These are phyloP conservation scores for Crithidia bombi DNA, from an alignment of 208 protist species.

Conservation along the genomic window DNA sequence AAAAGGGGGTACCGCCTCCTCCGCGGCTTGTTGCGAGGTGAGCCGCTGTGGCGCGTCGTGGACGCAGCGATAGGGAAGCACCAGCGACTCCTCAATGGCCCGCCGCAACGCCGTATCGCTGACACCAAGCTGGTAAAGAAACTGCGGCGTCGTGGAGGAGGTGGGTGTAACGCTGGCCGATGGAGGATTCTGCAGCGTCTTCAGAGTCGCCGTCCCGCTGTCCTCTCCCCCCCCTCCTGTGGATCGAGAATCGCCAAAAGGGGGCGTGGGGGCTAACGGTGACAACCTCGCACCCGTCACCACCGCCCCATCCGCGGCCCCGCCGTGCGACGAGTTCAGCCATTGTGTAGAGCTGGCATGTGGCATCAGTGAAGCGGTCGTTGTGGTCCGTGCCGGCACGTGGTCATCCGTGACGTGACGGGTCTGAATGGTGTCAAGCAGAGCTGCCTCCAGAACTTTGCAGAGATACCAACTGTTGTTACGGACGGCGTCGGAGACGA, in stretches of 20 bases:
- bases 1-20: conserved; percentile 28
- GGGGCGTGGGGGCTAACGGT: too few relatives aligned
- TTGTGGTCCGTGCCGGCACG: background rate
- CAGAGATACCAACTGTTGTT: conserved; percentile 78
- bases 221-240: background rate
- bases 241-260: background rate
- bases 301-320: background rate
- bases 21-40: conserved; percentile 25
- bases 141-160: conserved; percentile 21
- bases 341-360: background rate
- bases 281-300: too few relatives aligned
- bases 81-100: conserved; percentile 72
- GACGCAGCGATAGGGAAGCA: conserved; percentile 58
- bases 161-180: background rate
- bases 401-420: background rate
- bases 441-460: conserved; percentile 54
- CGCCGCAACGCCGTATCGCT: conserved; percentile 58
- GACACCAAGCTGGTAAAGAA: conserved; percentile 42
- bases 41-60: conserved; percentile 49
- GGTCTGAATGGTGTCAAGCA: conserved; percentile 53
- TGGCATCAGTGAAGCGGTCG: background rate
- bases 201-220: conserved; percentile 7
- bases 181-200: background rate
- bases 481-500: conserved; percentile 49
- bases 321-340: background rate